Percentiles rank a stretch among this genome's conserved stretches.
These are phyloP conservation scores for Arthrocladium fulminans DNA, from an alignment of 2,329 filamentous ascomycete species.

Conservation along the genomic window DNA sequence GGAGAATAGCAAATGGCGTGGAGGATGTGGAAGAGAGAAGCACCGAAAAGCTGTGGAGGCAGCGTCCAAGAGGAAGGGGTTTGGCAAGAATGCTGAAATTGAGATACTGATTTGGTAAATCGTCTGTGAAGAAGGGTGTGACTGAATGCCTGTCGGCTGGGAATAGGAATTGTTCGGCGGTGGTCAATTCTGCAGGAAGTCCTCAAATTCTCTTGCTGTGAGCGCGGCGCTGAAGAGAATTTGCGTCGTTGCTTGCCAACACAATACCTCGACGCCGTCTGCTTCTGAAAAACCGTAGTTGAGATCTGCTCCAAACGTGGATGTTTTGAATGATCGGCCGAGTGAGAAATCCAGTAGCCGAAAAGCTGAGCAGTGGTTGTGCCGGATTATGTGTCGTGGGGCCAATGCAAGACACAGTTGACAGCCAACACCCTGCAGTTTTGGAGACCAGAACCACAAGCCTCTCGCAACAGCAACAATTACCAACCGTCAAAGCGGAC, in stretches of 20 bases:
- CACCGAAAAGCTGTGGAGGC: background rate
- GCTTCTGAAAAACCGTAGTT: background rate
- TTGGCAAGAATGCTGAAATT: background rate
- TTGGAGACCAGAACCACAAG: background rate
- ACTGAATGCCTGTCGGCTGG: background rate
- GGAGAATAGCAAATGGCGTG: background rate
- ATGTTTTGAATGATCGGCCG: conserved; percentile 3
- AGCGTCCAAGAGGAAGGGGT: background rate
- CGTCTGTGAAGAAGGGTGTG: background rate
- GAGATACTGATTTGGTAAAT: background rate
- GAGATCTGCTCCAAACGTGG: background rate
- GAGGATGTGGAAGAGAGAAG: no score
- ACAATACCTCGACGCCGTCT: background rate
- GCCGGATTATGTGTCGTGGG: conserved; percentile 1
- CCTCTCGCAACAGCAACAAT: no score
- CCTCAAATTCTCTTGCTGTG: background rate
- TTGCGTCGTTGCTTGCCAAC: background rate
- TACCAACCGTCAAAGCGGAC: background rate
- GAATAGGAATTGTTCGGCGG: background rate
- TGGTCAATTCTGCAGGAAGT: background rate
- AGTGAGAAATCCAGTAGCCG: background rate
- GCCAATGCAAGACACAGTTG: background rate
- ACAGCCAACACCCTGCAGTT: background rate
- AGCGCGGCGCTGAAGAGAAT: background rate
- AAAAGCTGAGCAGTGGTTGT: background rate